These are phyloP conservation scores for Pleurotus tuoliensis DNA, from an alignment of 768 basidiomycete genomes.

Conservation along the genomic window DNA sequence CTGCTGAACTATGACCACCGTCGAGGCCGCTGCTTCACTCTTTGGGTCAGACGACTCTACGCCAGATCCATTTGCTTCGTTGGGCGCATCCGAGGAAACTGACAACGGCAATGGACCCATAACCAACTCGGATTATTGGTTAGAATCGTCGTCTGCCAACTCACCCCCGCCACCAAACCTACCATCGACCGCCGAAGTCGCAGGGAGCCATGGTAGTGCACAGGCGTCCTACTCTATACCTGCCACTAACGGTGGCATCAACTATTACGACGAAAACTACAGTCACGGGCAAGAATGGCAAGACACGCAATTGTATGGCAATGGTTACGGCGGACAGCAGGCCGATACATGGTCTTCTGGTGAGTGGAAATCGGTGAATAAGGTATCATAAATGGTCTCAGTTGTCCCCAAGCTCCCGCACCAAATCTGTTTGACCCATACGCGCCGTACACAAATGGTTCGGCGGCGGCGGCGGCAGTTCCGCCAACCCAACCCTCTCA, in stretches of 20 bases:
- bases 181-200: background rate
- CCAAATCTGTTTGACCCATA: constrained; percentile 29
- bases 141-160: background rate
- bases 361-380: background rate
- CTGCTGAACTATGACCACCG: constrained; percentile 46
- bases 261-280: constrained; percentile 9
- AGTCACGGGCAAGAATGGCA: constrained; percentile 23
- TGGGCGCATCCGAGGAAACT: constrained; percentile 32
- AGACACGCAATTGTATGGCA: constrained; percentile 17
- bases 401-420: constrained; percentile 8
- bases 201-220: background rate
- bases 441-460: constrained; percentile 22
- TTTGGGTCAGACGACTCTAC: constrained; percentile 66
- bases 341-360: background rate
- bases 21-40: constrained; percentile 78
- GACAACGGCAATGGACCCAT: background rate
- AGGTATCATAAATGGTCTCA: too few species aligned
- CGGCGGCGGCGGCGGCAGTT: constrained; percentile 10
- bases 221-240: background rate
- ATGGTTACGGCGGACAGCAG: background rate
- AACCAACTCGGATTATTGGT: background rate
- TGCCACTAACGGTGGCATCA: constrained; percentile 6
- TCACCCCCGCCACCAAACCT: background rate
- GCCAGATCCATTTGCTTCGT: constrained; percentile 61
- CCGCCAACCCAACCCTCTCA: constrained; percentile 5